Evolutionary conservation across 352 stramenopile genomes (phyloP).

Genomic region (Globisporangium mamillatum): DNA sequence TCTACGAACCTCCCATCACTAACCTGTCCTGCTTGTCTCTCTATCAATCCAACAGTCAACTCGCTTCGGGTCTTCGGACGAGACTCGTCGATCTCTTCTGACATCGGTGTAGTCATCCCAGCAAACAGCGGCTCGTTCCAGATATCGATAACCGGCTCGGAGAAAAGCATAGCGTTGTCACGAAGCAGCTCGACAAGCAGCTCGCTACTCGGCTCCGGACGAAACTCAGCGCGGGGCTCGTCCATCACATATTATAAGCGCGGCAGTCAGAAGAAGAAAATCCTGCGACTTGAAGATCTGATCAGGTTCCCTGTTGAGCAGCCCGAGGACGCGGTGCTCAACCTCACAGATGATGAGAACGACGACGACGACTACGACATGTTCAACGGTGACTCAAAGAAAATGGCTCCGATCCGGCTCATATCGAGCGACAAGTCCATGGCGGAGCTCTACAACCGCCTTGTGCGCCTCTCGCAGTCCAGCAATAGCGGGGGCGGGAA

Average conservation of each 20-base stretch:
- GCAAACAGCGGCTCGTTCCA: constrained; percentile 3
- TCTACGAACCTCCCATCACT: not conserved
- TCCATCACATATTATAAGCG: constrained; percentile 22
- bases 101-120: constrained; percentile 8
- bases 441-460: constrained; percentile 20
- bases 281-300: constrained; percentile 20
- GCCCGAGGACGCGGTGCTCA: not conserved
- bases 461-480: constrained; percentile 21
- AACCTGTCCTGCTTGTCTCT: not conserved
- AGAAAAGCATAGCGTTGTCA: constrained; percentile 11
- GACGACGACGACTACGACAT: constrained; percentile 12
- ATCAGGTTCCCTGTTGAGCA: constrained; percentile 18
- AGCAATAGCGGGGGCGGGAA: not conserved
- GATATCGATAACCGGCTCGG: constrained; percentile 9
- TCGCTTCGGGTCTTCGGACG: constrained; percentile 18
- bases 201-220: not conserved
- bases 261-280: constrained; percentile 19
- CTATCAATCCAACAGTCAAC: constrained; percentile 11
- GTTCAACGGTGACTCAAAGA: constrained; percentile 11
- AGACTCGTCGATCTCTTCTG: constrained; percentile 23
- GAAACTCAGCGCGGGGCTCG: constrained; percentile 8
- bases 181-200: constrained; percentile 1
- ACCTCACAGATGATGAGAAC: constrained; percentile 13
- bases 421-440: constrained; percentile 16
- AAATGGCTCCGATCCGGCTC: constrained; percentile 8